Evolutionary conservation across 495 filamentous ascomycete species (phyloP), one percentile per base, ranked within the genome.

Genomic region (Amniculicola lignicola): DNA sequence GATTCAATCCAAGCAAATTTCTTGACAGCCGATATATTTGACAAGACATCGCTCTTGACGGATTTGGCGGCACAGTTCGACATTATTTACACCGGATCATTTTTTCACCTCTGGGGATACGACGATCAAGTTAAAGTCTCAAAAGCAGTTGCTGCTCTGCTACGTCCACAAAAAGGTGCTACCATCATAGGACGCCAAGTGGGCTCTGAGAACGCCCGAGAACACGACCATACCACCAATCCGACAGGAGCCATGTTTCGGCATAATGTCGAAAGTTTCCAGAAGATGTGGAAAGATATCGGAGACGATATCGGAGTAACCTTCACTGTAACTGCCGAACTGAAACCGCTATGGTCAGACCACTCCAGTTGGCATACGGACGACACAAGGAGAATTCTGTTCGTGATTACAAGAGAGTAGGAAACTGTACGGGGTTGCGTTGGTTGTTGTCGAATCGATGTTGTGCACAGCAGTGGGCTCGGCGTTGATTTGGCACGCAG

Each of bases 81-180:
- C 44, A 79, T 86, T 22, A 61, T 84, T 27, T 75, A 82, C 54
- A 71, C 76, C 0, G 69, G 69, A 1, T 75, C 74, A 0, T 81
- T 87, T 57, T 77, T 87, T 37, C 82, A 86, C 48, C 70, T 86
- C 5, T 87, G 83, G 50, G 57, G 54, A n/a, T 80, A 69, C 59
- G 72, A 77, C 0, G 65, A 77, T 5, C 83, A 86, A 57, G 63
- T 80, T 7, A 33, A 59, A 0, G 61, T 78, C 7, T 75, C 73
- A 1, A 75, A 74, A 53, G 66, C 69, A 4, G 59, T 85, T 3
- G 64, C 77, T 0, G 57, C 49, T 21, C 66, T 86, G 6, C 64
- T 83, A 11, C 67, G 67, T 22, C 68, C 69, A 2, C 51, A 65
- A 35, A 64, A 67, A 6, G 78, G 77, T 1, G 73, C 71, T 7